Conservation (phyloP, 176 grass and related monocot genomes). For the Carex parvula region DNA sequence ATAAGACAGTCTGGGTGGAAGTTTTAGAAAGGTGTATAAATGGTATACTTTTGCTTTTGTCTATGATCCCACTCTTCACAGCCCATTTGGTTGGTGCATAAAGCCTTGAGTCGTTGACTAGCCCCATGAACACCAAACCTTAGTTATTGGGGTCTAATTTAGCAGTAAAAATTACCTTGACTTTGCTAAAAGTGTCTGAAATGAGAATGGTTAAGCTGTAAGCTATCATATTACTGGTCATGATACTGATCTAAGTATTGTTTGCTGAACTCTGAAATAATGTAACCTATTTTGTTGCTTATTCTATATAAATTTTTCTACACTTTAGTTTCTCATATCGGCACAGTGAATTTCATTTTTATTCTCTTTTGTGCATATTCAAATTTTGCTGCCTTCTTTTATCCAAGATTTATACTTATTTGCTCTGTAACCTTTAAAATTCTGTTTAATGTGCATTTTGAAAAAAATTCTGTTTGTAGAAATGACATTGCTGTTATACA, state of each 20-base stretch:
- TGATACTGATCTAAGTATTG: not conserved
- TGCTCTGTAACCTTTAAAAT: not conserved
- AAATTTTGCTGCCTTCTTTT: not conserved
- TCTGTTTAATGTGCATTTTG: not conserved
- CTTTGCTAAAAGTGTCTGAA: not conserved
- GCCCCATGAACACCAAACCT: not conserved
- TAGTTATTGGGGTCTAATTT: not conserved
- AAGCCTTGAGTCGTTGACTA: not conserved
- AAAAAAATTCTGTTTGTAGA: not conserved
- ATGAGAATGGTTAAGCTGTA: not conserved
- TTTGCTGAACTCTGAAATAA: not conserved
- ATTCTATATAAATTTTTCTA: not conserved
- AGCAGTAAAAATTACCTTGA: not conserved
- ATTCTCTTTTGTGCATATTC: not conserved
- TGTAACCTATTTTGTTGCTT: not conserved
- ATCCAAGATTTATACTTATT: not conserved
- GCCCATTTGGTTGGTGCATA: too few relatives aligned
- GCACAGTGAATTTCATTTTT: not conserved
- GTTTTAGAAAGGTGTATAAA: not conserved
- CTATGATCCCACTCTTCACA: not conserved
- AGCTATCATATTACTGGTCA: not conserved
- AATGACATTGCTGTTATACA: not conserved
- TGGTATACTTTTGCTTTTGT: not conserved
- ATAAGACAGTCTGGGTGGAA: not conserved
- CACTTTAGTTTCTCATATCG: not conserved